Base-by-base conservation (phyloP, 2,329 filamentous ascomycete species). In the Bipolaris victoriae region DNA sequence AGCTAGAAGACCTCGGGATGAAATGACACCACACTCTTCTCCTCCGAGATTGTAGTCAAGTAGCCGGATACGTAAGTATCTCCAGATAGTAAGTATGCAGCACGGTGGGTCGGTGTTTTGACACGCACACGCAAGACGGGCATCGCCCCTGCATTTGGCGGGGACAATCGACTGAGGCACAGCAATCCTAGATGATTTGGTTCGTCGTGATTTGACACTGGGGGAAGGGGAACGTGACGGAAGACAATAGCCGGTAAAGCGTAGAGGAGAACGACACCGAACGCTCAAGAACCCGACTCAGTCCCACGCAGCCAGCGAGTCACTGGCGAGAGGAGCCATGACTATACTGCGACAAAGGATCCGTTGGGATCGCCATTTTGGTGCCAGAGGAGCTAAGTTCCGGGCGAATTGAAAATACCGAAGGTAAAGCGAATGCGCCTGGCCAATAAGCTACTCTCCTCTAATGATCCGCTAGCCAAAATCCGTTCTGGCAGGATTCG, bases 401-500 rank as follows among this genome's bases (percentile, higher is more conserved):
- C 53, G 53, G 15, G 20, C 53, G 41, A 56, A 56, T 56, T n/a
- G 15, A 33, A 33, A 24, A 22, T 18, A 29, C 20, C 18, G 35
- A 51, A 24, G 35, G 24, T n/a, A 24, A 36, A 35, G 41, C 31
- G 10, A 39, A 54, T 22, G 48, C 15, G 16, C 16, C 26, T 33
- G 35, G 41, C 49, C 48, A 49, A 49, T 49, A 18, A 49, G 13
- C 20, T 37, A 26, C 31, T 46, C 26, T 20, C 11, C 7, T 44
- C 43, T 45, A 33, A 31, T 9, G 39, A 11, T 20, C 26, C 40
- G 35, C 53, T 46, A 56, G 41, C 45, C 41, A 18, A 11, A 41
- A 41, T n/a, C 2, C 18, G 31, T 52, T 33, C 41, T 24, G 35
- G 48, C 53, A 55, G 53, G 53, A 46, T 52, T 45, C 1, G 33